phyloP scores from a whole-genome alignment of 345 rosid genomes.

The Rhodomyrtus tomentosa region DNA sequence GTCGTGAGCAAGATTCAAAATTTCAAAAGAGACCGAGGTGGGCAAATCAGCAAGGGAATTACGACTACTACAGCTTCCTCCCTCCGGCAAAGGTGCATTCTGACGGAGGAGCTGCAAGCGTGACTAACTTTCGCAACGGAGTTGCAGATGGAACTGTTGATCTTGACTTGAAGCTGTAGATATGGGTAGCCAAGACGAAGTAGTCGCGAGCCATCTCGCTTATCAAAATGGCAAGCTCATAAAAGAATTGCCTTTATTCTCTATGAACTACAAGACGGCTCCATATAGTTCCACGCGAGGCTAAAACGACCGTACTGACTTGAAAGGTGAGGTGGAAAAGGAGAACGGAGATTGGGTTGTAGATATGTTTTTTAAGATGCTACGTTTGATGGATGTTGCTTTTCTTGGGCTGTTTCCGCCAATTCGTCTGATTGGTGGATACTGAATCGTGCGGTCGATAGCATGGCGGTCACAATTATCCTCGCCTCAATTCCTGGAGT shows the following conservation, averaged over 20 bases:
- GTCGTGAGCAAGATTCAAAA: background rate
- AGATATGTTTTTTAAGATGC: background rate
- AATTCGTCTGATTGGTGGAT: background rate
- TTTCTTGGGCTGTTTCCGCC: background rate
- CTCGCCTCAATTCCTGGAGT: background rate
- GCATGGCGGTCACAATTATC: background rate
- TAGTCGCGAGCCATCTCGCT: background rate
- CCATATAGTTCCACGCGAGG: background rate
- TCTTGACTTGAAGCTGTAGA: background rate
- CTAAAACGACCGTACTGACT: background rate
- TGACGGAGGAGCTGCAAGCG: background rate
- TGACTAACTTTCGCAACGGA: background rate
- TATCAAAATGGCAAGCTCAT: background rate
- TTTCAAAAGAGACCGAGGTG: background rate
- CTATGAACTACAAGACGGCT: background rate
- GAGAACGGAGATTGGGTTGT: background rate
- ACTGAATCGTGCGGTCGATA: background rate
- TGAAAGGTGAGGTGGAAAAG: background rate
- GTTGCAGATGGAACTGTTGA: background rate
- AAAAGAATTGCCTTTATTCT: background rate
- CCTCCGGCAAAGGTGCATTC: background rate
- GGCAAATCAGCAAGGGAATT: background rate
- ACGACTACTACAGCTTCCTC: background rate
- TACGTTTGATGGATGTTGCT: background rate
- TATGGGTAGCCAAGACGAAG: background rate